Percentiles rank a stretch among this genome's conserved stretches.
phyloP scores from a whole-genome alignment of 202 grass and related monocot genomes.

The Hordeum pubiflorum region DNA sequence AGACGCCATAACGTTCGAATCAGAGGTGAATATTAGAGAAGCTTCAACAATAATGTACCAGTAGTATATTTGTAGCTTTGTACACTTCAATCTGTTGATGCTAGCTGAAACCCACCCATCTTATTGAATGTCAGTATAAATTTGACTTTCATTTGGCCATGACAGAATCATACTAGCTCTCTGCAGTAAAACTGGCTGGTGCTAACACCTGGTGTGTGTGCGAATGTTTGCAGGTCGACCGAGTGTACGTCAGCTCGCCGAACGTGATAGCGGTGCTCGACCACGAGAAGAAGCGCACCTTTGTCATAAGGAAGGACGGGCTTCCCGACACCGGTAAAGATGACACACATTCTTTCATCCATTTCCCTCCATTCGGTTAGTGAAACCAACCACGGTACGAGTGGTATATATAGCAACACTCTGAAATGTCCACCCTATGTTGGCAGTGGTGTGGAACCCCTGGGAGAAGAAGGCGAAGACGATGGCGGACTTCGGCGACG shows the following conservation, averaged over 20 bases:
- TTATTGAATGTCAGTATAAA: neutral
- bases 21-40: conserved; percentile 49
- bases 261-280: conserved; percentile 86
- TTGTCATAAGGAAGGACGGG: conserved; percentile 79
- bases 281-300: conserved; percentile 90
- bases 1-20: conserved; percentile 94
- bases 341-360: neutral
- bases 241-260: conserved; percentile 74
- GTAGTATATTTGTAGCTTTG: too few species aligned
- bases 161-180: neutral
- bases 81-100: neutral
- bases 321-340: conserved; percentile 79
- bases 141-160: neutral
- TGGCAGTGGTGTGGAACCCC: conserved; percentile 92
- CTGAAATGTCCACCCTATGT: neutral
- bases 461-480: conserved; percentile 87
- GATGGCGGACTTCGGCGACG: conserved; percentile 72
- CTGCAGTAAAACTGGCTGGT: neutral
- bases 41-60: neutral
- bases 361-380: neutral
- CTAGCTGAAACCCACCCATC: neutral
- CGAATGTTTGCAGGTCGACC: conserved; percentile 50
- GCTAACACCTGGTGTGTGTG: neutral
- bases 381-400: neutral
- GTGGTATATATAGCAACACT: neutral